Evolutionary conservation across 768 basidiomycete species (phyloP), one percentile per base, ranked within the genome.

Genomic region (Mycena rosella): DNA sequence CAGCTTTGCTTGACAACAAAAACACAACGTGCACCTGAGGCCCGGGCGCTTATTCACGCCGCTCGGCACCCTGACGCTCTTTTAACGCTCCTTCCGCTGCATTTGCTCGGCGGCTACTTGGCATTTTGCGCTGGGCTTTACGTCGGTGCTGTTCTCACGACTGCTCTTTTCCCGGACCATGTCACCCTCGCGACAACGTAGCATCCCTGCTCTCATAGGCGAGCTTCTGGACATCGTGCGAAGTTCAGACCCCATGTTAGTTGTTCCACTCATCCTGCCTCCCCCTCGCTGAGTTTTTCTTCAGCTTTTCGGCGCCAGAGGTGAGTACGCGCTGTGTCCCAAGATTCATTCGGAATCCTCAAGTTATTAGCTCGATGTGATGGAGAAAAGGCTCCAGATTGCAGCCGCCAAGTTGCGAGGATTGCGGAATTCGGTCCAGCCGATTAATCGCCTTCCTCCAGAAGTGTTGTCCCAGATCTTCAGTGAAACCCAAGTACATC

Each of bases 401-500:
- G 30, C 49, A n/a, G 51, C 49, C 26, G 63, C 63, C 15, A 58
- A 20, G 29, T 49, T 65, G 24, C 55, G 57, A 17, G 63, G 63
- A 24, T 20, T 53, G 48, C 56, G 68, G 2, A 69, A 69, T 22
- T 53, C 63, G n/a, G 14, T 65, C 22, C 58, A 59, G 26, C 60
- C 69, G 11, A 56, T 67, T 26, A 63, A 70, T 49, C 69, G 69
- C 36, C 60, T 70, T 36, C 60, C 69, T 29, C 69, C 69, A 11
- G 69, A 70, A 47, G 45, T 70, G 54, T 29, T 70, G 29, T 29
- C 60, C 17, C n/a, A 51, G 3, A 63, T 70, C 45, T 70, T 70
- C 60, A 42, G 34, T 6, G 30, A 60, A 30, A 42, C 34, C 22
- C 59, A 54, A 30, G 22, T 60, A 22, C 47, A 24, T 6, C 59